phyloP scores from a whole-genome alignment of 352 stramenopile species.

The Pythium guiyangense region DNA sequence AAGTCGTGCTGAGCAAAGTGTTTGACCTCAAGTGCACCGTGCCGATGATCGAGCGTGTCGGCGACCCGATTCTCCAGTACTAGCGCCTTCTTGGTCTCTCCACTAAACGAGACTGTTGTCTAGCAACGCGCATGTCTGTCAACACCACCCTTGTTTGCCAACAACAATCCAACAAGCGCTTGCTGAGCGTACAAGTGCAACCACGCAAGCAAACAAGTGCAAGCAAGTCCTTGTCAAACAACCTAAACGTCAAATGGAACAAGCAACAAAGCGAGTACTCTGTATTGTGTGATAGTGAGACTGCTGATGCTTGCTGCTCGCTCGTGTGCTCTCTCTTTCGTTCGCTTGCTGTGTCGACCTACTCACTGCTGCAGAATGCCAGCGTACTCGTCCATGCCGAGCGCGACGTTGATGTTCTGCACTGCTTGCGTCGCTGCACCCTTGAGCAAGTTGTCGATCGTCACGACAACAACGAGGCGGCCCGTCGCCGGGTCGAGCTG shows the following conservation, averaged over 20 bases:
- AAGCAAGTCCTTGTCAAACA: too few relatives aligned
- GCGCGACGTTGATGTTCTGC: conserved; percentile 94
- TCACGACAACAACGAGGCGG: conserved; percentile 81
- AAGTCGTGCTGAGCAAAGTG: conserved; percentile 92
- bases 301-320: neutral
- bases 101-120: too few relatives aligned
- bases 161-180: too few relatives aligned
- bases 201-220: too few relatives aligned
- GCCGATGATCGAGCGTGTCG: conserved; percentile 89
- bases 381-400: conserved; percentile 87
- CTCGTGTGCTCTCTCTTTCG: neutral
- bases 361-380: conserved; percentile 35
- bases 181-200: too few relatives aligned
- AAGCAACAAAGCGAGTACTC: too few relatives aligned
- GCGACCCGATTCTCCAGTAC: conserved; percentile 91
- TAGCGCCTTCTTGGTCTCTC: conserved; percentile 13
- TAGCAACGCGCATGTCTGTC: too few relatives aligned
- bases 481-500: conserved; percentile 83
- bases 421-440: conserved; percentile 90
- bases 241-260: too few relatives aligned
- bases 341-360: neutral
- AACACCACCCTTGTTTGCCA: too few relatives aligned
- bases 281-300: neutral
- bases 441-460: conserved; percentile 95
- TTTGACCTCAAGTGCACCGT: conserved; percentile 94